A percentile compares a stretch with the other conserved stretches of the same genome.
Evolutionary conservation across 345 rosid genomes (phyloP).

Genomic region (Lepidium sativum): DNA sequence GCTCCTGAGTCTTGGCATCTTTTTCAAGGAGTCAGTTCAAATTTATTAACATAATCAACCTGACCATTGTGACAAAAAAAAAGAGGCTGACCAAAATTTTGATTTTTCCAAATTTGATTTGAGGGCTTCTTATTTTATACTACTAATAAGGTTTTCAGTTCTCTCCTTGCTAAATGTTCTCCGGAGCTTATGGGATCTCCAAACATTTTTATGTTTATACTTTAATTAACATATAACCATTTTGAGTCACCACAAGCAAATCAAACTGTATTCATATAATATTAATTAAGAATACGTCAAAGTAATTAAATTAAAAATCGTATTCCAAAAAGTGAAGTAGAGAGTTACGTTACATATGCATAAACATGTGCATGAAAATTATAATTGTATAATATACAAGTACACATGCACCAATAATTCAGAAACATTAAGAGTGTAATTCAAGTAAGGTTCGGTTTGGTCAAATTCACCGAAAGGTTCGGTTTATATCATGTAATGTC

Average conservation of each 20-base stretch:
- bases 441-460: conserved; percentile 6
- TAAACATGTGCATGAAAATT: conserved; percentile 16
- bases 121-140: background rate
- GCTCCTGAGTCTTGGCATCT: background rate
- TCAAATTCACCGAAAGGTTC: conserved; percentile 4
- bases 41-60: background rate
- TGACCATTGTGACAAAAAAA: too few species aligned
- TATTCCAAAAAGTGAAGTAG: conserved; percentile 10
- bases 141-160: background rate
- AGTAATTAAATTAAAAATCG: background rate
- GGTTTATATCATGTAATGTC: background rate
- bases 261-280: background rate
- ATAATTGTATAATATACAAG: conserved; percentile 1
- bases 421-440: conserved; percentile 4
- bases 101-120: conserved; percentile 3
- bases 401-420: conserved; percentile 19
- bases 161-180: conserved; percentile 18
- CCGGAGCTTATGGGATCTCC: conserved; percentile 3
- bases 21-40: background rate
- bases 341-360: conserved; percentile 15
- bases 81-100: background rate
- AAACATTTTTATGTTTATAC: background rate
- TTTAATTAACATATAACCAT: background rate
- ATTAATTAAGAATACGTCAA: background rate
- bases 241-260: background rate